Percentiles rank a stretch among this genome's conserved stretches.
Evolutionary conservation across 129 eudicot genomes (phyloP).

Genomic region (Artemisia argyi): DNA sequence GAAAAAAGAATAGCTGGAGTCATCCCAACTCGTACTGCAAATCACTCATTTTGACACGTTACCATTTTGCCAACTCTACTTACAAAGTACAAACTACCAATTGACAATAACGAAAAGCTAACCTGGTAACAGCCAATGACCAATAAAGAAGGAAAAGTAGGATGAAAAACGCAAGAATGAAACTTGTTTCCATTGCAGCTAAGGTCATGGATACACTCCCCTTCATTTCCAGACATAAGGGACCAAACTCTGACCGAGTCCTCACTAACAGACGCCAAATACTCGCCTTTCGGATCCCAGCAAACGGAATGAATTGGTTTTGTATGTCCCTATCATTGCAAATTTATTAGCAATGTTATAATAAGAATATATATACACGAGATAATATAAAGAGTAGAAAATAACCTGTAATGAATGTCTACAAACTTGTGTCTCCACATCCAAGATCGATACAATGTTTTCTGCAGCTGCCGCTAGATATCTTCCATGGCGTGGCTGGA

Average conservation of each 20-base stretch:
- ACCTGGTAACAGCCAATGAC: constrained; percentile 97
- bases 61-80: no score
- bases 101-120: constrained; percentile 26
- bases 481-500: constrained; percentile 90
- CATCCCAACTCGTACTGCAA: no score
- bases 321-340: constrained; percentile 63
- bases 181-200: constrained; percentile 92
- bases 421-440: constrained; percentile 76
- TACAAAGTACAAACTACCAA: no score
- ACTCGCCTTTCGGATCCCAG: constrained; percentile 95
- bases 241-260: constrained; percentile 93
- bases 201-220: constrained; percentile 82
- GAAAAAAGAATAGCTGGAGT: no score
- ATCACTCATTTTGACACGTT: no score
- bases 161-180: constrained; percentile 94
- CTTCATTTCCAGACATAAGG: constrained; percentile 76
- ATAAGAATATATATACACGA: neutral
- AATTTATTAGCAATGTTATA: neutral
- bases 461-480: constrained; percentile 97
- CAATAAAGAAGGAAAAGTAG: constrained; percentile 69
- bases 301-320: constrained; percentile 81
- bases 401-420: constrained; percentile 71
- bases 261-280: constrained; percentile 91
- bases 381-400: neutral
- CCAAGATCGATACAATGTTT: constrained; percentile 83